These are phyloP conservation scores for Schizophyllum commune DNA, from an alignment of 1,284 basidiomycete genomes.

Conservation along the genomic window DNA sequence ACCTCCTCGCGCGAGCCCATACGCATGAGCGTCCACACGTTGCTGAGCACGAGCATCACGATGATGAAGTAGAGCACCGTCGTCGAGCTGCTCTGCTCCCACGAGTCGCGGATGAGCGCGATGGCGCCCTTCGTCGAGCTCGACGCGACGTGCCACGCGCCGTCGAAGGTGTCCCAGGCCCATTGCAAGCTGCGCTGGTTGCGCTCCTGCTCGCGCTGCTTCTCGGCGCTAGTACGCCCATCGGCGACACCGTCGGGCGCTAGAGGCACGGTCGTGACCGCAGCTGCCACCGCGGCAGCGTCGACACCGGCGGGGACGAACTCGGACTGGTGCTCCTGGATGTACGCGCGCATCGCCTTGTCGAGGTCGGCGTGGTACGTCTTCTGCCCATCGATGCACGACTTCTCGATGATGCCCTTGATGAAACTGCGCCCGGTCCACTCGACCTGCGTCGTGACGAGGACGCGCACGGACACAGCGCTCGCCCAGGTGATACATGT, in stretches of 20 bases:
- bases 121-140: constrained; percentile 61
- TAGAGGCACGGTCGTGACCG: background rate
- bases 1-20: constrained; percentile 49
- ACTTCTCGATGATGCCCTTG: constrained; percentile 91
- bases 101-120: constrained; percentile 67
- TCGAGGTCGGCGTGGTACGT: constrained; percentile 83
- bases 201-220: constrained; percentile 57
- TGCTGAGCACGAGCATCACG: constrained; percentile 64
- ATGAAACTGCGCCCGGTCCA: constrained; percentile 97
- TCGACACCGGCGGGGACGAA: constrained; percentile 83
- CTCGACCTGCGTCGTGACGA: constrained; percentile 90
- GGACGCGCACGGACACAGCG: constrained; percentile 64
- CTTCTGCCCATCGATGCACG: constrained; percentile 92
- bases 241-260: constrained; percentile 17
- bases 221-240: constrained; percentile 15
- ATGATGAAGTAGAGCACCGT: constrained; percentile 70
- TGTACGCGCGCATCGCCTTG: constrained; percentile 79
- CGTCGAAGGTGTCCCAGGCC: constrained; percentile 78
- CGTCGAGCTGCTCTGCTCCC: constrained; percentile 63
- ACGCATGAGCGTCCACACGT: constrained; percentile 63
- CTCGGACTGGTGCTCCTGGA: constrained; percentile 81
- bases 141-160: constrained; percentile 60
- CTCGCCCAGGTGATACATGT: constrained; percentile 96
- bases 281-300: constrained; percentile 31
- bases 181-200: constrained; percentile 72